phyloP scores from a whole-genome alignment of 2,329 filamentous ascomycete species.

The Colletotrichum magnum region DNA sequence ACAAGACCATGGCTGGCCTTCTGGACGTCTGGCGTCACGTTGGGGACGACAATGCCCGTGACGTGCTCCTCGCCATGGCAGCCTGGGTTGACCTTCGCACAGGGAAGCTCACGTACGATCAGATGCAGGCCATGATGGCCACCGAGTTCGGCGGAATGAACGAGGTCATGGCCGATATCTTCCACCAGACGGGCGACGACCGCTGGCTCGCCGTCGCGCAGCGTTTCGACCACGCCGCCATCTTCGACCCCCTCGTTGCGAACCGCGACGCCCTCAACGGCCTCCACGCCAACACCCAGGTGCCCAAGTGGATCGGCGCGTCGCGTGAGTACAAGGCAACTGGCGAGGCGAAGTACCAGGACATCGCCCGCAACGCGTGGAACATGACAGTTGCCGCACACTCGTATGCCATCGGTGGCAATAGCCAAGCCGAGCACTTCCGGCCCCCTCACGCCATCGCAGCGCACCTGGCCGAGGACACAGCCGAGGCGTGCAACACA shows the following conservation, averaged over 20 bases:
- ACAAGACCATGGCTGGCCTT: constrained; percentile 67
- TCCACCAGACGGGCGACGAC: constrained; percentile 60
- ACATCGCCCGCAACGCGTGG: constrained; percentile 66
- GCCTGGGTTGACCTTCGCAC: constrained; percentile 65
- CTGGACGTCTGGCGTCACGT: constrained; percentile 64
- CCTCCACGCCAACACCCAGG: constrained; percentile 67
- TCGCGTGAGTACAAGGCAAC: constrained; percentile 63
- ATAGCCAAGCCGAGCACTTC: constrained; percentile 69
- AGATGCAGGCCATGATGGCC: constrained; percentile 63
- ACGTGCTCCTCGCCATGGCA: constrained; percentile 60
- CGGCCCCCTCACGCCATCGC: constrained; percentile 61
- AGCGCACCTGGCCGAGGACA: constrained; percentile 59
- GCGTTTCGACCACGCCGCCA: constrained; percentile 64
- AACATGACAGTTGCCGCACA: constrained; percentile 60
- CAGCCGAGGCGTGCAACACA: constrained; percentile 66
- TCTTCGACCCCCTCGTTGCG: constrained; percentile 62
- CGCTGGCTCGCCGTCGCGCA: constrained; percentile 62
- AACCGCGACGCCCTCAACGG: constrained; percentile 62
- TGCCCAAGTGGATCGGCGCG: constrained; percentile 69
- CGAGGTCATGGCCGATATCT: constrained; percentile 64
- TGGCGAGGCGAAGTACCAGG: constrained; percentile 58
- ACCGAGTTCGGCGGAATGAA: constrained; percentile 70
- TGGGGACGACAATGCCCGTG: constrained; percentile 57
- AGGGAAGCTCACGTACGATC: constrained; percentile 53
- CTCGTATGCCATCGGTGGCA: constrained; percentile 67